Conservation (phyloP, 2,329 filamentous ascomycete genomes). For the Neocucurbitaria cava region DNA sequence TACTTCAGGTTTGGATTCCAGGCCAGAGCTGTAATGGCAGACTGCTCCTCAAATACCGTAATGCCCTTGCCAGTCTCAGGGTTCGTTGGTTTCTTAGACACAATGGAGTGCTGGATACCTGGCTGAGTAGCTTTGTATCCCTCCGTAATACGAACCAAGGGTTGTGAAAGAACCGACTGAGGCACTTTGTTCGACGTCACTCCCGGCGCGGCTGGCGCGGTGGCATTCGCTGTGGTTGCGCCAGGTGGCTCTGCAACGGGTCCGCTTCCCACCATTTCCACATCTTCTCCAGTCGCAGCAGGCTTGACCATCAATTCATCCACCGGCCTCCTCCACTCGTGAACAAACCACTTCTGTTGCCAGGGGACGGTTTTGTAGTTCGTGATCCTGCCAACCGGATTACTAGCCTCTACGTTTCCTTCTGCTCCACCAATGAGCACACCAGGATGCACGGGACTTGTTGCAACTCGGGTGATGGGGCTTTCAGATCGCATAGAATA, state of each 20-base stretch:
- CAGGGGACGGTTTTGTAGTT: constrained; percentile 59
- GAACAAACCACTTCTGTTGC: constrained; percentile 64
- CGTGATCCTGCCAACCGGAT: constrained; percentile 59
- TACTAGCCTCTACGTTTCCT: constrained; percentile 60
- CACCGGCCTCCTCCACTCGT: constrained; percentile 59
- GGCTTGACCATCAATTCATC: constrained; percentile 12
- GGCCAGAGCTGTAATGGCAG: constrained; percentile 52
- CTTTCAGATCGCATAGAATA: constrained; percentile 47
- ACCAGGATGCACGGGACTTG: constrained; percentile 62
- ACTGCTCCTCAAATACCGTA: constrained; percentile 55
- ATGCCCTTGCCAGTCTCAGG: constrained; percentile 41
- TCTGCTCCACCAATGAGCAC: constrained; percentile 60
- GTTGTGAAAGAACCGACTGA: constrained; percentile 20
- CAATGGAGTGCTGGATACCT: constrained; percentile 28
- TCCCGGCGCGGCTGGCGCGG: not conserved
- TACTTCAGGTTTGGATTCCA: constrained; percentile 61
- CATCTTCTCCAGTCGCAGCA: not conserved
- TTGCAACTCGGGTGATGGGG: constrained; percentile 52
- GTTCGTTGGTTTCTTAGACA: constrained; percentile 22
- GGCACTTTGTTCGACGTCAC: constrained; percentile 6
- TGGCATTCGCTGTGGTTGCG: not conserved
- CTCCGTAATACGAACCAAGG: constrained; percentile 49
- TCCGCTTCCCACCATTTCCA: constrained; percentile 4
- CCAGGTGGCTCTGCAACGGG: not conserved
- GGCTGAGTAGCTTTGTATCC: constrained; percentile 49